Evolutionary conservation across 202 grass and related monocot genomes (phyloP), one percentile per base, ranked within the genome.

Genomic region (Digitaria exilis): DNA sequence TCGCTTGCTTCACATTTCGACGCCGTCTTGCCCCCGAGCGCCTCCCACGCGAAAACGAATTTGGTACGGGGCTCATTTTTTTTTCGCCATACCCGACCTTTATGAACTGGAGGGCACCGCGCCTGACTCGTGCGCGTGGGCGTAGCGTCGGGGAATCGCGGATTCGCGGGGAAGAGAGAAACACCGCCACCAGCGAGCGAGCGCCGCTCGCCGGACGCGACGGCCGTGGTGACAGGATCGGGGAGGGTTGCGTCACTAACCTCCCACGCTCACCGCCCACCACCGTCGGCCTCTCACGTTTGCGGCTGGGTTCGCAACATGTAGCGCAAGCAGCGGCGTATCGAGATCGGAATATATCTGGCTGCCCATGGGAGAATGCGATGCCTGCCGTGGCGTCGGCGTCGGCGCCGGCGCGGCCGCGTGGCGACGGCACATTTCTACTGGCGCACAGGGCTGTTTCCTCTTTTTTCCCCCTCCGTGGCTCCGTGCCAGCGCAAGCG

Each of bases 51-150:
- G 24, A 75, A 80, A 49, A 69, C 32, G 62, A 69, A 80, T 84
- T 44, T 48, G 76, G 62, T n/a, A 43, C 31, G 69, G 69, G 51
- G 60, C 11, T 31, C 65, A 14, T 43, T 24, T n/a, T n/a, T n/a
- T 35, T 26, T 45, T n/a, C 10, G 14, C 7, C 11, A 67, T 29
- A 26, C 31, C 26, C 48, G 25, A 26, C 69, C 82, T 85, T 55
- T 51, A 67, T 71, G 63, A 89, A 56, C 70, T 64, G 82, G 82
- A 85, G 35, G 21, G 52, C 77, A 64, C 52, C 46, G 48, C 48
- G 26, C 4, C 12, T 8, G 52, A 41, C 30, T 5, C 30, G 16
- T 22, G 16, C 13, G 50, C 68, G 32, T 31, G 11, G 28, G 14
- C 48, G n/a, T n/a, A n/a, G n/a, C n/a, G 25, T 6, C 0, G 50